Evolutionary conservation across 108 stramenopile species (phyloP).

Genomic region (Skeletonema tropicum): DNA sequence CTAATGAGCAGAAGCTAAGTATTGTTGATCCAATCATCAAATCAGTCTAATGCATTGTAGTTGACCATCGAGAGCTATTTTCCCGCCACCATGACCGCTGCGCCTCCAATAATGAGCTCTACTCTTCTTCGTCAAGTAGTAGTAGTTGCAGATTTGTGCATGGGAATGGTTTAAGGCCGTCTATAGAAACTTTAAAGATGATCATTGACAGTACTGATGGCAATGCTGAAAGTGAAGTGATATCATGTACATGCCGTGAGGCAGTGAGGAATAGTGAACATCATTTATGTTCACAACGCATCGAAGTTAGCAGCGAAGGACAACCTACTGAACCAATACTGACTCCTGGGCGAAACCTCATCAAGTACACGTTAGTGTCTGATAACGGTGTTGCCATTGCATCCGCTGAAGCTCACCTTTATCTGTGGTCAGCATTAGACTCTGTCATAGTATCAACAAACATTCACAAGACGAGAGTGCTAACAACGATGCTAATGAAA

Average conservation of each 20-base stretch:
- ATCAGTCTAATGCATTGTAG: too few relatives aligned
- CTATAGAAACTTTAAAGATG: constrained; percentile 24
- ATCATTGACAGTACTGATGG: not conserved
- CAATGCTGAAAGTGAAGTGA: not conserved
- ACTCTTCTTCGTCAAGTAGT: not conserved
- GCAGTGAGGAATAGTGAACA: constrained; percentile 7
- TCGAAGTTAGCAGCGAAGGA: not conserved
- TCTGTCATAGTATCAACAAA: too few relatives aligned
- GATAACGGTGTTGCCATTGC: constrained; percentile 26
- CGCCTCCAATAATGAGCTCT: constrained; percentile 5
- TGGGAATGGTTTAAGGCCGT: constrained; percentile 40
- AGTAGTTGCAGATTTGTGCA: constrained; percentile 27
- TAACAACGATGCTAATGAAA: too few relatives aligned
- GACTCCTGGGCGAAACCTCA: constrained; percentile 37
- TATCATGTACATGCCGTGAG: not conserved
- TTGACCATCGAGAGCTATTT: too few relatives aligned
- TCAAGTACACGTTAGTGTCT: constrained; percentile 35
- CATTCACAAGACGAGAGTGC: too few relatives aligned
- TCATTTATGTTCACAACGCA: constrained; percentile 1
- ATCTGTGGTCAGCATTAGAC: constrained; percentile 67
- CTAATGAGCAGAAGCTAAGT: too few relatives aligned
- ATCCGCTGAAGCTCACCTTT: constrained; percentile 59
- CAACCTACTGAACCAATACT: constrained; percentile 18
- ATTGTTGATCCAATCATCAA: too few relatives aligned
- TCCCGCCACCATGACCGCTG: not conserved